A percentile compares a stretch with the other conserved stretches of the same genome.
Conservation (phyloP, 768 basidiomycete genomes). For the Rhizopogon roseolus region DNA sequence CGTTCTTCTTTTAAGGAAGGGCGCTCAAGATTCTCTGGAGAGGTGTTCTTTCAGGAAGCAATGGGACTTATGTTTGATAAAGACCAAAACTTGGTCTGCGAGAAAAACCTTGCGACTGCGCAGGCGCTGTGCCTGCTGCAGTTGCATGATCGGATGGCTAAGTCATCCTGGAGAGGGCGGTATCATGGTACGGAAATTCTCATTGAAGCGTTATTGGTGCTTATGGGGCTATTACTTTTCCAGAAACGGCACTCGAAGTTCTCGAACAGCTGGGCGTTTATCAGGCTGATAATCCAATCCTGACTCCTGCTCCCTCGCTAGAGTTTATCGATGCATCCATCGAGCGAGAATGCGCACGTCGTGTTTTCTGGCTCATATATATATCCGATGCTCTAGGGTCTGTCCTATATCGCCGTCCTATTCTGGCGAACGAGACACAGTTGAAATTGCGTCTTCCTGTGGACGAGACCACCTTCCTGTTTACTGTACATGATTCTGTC, state of each 20-base stretch:
- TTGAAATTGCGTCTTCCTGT: constrained; percentile 66
- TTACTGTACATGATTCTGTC: constrained; percentile 42
- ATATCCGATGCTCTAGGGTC: constrained; percentile 48
- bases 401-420: constrained; percentile 30
- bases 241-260: constrained; percentile 63
- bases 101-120: constrained; percentile 63
- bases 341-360: constrained; percentile 74
- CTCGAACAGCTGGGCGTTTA: constrained; percentile 64
- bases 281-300: constrained; percentile 54
- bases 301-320: constrained; percentile 54
- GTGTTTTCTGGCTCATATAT: constrained; percentile 78
- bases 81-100: constrained; percentile 52
- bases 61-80: constrained; percentile 67
- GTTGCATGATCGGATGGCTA: constrained; percentile 53
- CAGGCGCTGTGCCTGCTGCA: constrained; percentile 74
- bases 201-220: neutral
- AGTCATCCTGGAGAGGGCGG: constrained; percentile 24
- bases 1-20: constrained; percentile 56
- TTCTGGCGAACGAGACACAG: constrained; percentile 36
- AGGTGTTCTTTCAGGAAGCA: constrained; percentile 53
- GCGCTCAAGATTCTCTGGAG: constrained; percentile 52
- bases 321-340: constrained; percentile 58
- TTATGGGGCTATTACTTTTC: constrained; percentile 12
- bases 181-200: constrained; percentile 24
- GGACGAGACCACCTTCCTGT: constrained; percentile 78